Conservation (phyloP, 2,329 filamentous ascomycete species). For the Curvularia sp. region DNA sequence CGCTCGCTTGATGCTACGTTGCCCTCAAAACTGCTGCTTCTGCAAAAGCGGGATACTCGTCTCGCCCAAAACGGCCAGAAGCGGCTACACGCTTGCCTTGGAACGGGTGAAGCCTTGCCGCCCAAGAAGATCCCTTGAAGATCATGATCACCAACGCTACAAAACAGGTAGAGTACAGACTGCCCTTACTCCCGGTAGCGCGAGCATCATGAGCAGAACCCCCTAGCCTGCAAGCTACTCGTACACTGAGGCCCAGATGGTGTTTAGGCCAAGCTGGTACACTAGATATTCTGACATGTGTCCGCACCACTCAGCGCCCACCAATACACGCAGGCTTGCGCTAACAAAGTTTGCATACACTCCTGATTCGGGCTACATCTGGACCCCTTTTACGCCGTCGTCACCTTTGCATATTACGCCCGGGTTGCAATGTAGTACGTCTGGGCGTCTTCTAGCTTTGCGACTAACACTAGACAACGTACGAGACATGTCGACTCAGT, state of each 20-base stretch:
- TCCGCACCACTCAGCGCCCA: not conserved
- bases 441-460: not conserved
- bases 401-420: not conserved
- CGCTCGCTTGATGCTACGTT: slow-evolving; percentile 4
- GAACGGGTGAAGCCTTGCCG: slow-evolving; percentile 1
- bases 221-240: not conserved
- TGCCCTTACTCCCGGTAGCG: not conserved
- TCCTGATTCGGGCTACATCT: not conserved
- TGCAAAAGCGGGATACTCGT: not conserved
- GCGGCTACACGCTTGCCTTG: slow-evolving; percentile 6
- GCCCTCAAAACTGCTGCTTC: not conserved
- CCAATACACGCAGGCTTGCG: not conserved
- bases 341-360: not conserved
- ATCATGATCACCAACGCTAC: slow-evolving; percentile 10
- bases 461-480: not conserved
- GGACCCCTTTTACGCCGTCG: not conserved
- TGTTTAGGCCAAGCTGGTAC: not conserved
- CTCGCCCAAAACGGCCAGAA: slow-evolving; percentile 2
- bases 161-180: not conserved
- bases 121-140: slow-evolving; percentile 2
- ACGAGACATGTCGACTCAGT: not conserved
- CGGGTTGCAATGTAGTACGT: not conserved
- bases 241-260: not conserved
- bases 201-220: not conserved
- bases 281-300: not conserved